Percentiles rank a stretch among this genome's conserved stretches.
These are phyloP conservation scores for Corchorus capsularis DNA, from an alignment of 345 rosid species.

Conservation along the genomic window DNA sequence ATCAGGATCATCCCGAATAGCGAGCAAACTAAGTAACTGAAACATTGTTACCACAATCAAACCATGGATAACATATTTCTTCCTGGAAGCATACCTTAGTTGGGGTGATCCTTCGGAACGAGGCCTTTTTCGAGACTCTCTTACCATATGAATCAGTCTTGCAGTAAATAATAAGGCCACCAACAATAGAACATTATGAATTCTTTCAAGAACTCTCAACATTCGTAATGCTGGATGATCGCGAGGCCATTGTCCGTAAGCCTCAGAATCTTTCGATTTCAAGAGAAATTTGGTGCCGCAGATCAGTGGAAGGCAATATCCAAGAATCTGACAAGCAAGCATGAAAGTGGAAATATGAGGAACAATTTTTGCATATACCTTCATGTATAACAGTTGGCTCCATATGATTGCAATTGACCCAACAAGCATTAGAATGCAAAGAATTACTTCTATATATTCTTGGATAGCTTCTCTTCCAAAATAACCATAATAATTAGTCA, in stretches of 20 bases:
- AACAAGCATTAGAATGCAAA: neutral
- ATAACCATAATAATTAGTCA: neutral
- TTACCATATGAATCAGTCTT: neutral
- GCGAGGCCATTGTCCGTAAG: neutral
- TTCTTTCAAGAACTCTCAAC: neutral
- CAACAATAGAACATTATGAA: neutral
- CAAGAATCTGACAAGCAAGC: no score
- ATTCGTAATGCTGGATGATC: neutral
- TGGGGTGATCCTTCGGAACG: neutral
- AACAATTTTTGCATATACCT: neutral
- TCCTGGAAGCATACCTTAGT: neutral
- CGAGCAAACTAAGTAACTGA: neutral
- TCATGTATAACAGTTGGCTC: constrained; percentile 8
- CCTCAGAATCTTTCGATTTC: neutral
- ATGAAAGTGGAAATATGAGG: neutral
- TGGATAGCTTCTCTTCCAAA: neutral
- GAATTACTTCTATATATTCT: neutral
- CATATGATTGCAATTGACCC: neutral
- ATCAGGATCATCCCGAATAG: constrained; percentile 2
- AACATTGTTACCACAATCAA: no score
- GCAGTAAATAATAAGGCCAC: neutral
- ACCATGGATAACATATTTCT: neutral
- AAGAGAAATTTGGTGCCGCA: neutral
- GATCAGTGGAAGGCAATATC: neutral
- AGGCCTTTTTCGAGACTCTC: neutral